phyloP scores from a whole-genome alignment of 2,329 filamentous ascomycete species.

The Grosmannia clavigera region DNA sequence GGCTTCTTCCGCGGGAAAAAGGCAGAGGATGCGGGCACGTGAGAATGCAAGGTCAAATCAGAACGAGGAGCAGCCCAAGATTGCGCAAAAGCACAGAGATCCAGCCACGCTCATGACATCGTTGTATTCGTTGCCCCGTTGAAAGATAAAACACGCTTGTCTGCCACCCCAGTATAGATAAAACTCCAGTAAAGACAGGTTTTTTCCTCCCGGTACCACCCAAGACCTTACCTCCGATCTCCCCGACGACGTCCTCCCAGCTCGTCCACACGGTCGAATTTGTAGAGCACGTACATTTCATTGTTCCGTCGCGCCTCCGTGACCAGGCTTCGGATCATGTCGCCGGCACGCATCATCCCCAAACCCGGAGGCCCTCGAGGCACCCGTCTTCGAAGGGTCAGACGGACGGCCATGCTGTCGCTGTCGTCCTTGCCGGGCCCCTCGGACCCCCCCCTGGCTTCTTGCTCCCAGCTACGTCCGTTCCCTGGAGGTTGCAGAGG shows the following conservation, averaged over 20 bases:
- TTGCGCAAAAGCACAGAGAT: too few relatives aligned
- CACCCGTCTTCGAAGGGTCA: neutral
- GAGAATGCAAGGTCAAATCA: neutral
- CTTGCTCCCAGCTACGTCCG: neutral
- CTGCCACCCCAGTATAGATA: neutral
- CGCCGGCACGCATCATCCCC: neutral
- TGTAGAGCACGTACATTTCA: conserved; percentile 7
- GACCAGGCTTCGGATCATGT: neutral
- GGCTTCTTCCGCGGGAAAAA: conserved; percentile 46
- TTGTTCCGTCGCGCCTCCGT: neutral
- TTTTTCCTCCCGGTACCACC: neutral
- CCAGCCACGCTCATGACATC: too few relatives aligned
- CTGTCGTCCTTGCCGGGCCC: neutral
- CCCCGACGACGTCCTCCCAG: conserved; percentile 8
- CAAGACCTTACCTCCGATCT: neutral
- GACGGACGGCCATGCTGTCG: neutral
- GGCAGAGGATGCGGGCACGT: neutral
- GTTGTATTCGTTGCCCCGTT: too few relatives aligned
- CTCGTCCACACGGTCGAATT: conserved; percentile 11
- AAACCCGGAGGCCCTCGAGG: neutral
- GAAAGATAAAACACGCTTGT: too few relatives aligned
- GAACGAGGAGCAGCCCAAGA: too few relatives aligned
- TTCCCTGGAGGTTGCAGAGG: neutral
- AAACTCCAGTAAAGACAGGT: neutral
- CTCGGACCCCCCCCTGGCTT: neutral